Evolutionary conservation across 345 rosid species (phyloP).

Genomic region (Streptanthus diversifolius): DNA sequence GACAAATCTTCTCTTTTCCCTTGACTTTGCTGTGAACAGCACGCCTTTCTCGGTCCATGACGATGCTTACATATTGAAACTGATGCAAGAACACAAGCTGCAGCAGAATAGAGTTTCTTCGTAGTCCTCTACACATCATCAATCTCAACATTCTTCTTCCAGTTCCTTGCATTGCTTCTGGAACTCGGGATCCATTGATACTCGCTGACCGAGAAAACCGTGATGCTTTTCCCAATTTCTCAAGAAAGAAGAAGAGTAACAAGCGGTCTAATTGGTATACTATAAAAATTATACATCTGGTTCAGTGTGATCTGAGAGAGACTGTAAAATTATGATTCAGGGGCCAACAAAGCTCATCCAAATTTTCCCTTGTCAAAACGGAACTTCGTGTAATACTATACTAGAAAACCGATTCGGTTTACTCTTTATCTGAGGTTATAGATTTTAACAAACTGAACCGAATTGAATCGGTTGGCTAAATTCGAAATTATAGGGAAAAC

Average conservation of each 20-base stretch:
- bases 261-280: slow-evolving; percentile 30
- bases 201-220: slow-evolving; percentile 19
- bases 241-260: slow-evolving; percentile 2
- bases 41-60: slow-evolving; percentile 42
- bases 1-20: not conserved
- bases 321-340: slow-evolving; percentile 19
- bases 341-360: slow-evolving; percentile 21
- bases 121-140: slow-evolving; percentile 23
- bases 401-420: slow-evolving; percentile 9
- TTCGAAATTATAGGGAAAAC: too few species aligned
- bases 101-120: slow-evolving; percentile 30
- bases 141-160: slow-evolving; percentile 33
- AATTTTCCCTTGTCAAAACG: not conserved
- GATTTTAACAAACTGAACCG: not conserved
- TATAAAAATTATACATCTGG: slow-evolving; percentile 19
- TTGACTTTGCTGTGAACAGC: slow-evolving; percentile 19
- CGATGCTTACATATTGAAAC: slow-evolving; percentile 41
- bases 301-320: slow-evolving; percentile 24
- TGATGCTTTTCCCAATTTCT: not conserved
- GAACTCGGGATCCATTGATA: slow-evolving; percentile 37
- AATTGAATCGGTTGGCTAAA: not conserved
- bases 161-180: slow-evolving; percentile 42
- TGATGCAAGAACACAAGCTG: slow-evolving; percentile 36
- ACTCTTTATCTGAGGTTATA: not conserved
- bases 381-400: not conserved